Evolutionary conservation across 495 filamentous ascomycete genomes (phyloP).

Genomic region (Letharia columbiana): DNA sequence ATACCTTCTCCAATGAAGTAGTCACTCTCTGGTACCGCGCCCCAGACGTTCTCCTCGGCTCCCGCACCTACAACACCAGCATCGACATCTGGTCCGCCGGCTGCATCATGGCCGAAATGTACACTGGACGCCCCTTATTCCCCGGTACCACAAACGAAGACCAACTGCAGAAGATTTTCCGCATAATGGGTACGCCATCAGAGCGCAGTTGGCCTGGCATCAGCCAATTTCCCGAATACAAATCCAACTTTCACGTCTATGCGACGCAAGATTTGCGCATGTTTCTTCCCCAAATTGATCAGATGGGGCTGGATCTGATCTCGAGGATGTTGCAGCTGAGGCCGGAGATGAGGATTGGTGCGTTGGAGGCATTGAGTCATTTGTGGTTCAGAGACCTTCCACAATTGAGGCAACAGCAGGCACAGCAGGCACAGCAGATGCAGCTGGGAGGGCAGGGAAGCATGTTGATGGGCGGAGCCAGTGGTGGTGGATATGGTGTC

Average conservation of each 20-base stretch:
- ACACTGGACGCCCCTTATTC: constrained; percentile 85
- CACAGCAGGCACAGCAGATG: constrained; percentile 16
- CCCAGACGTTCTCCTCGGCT: constrained; percentile 84
- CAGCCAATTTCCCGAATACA: constrained; percentile 85
- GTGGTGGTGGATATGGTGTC: constrained; percentile 13
- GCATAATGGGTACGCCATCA: constrained; percentile 91
- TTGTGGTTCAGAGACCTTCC: constrained; percentile 76
- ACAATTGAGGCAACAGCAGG: constrained; percentile 36
- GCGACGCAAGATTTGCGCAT: constrained; percentile 82
- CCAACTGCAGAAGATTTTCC: constrained; percentile 90
- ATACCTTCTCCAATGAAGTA: constrained; percentile 97
- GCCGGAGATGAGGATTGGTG: constrained; percentile 84
- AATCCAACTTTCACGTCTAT: constrained; percentile 85
- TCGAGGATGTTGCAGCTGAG: constrained; percentile 85
- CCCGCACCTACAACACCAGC: constrained; percentile 88
- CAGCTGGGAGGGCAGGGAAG: constrained; percentile 7
- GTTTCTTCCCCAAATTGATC: constrained; percentile 86
- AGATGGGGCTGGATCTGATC: constrained; percentile 73
- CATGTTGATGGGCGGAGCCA: constrained; percentile 10
- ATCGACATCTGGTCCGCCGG: constrained; percentile 98
- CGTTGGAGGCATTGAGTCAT: constrained; percentile 74
- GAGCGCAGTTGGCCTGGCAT: constrained; percentile 92
- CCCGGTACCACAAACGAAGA: constrained; percentile 95
- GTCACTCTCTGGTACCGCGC: constrained; percentile 96
- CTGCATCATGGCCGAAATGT: constrained; percentile 99